Evolutionary conservation across 352 stramenopile species (phyloP).

Genomic region (Poterioochromonas sp.): DNA sequence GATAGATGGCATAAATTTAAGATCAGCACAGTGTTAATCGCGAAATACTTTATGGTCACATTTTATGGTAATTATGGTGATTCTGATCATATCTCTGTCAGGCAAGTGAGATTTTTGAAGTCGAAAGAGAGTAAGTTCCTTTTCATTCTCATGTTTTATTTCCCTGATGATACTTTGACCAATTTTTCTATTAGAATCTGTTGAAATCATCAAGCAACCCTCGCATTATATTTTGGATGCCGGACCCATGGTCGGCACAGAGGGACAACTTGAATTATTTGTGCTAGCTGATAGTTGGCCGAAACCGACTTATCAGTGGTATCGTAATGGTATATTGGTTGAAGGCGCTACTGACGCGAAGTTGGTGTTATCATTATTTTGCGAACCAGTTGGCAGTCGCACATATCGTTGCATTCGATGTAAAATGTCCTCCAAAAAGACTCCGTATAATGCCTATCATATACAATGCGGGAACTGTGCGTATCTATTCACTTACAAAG

Average conservation of each 20-base stretch:
- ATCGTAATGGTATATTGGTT: background rate
- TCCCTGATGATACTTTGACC: background rate
- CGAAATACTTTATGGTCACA: conserved; percentile 24
- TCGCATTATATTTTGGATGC: background rate
- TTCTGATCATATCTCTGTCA: conserved; percentile 16
- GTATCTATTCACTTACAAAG: conserved; percentile 22
- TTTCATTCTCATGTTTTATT: background rate
- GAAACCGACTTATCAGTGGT: conserved; percentile 30
- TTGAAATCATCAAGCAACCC: conserved; percentile 23
- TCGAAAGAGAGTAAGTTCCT: conserved; percentile 33
- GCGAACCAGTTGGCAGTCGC: background rate
- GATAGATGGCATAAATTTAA: conserved; percentile 30
- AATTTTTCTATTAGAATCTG: conserved; percentile 24
- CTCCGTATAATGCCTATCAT: conserved; percentile 25
- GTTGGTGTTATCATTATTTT: background rate
- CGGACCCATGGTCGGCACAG: conserved; percentile 9
- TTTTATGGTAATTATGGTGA: conserved; percentile 32
- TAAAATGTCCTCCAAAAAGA: conserved; percentile 1
- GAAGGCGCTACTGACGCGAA: background rate
- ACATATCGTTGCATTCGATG: conserved; percentile 30
- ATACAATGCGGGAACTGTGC: conserved; percentile 21
- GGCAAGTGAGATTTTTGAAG: conserved; percentile 22
- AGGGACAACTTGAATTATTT: background rate
- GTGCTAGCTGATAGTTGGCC: conserved; percentile 23
- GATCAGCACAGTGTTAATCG: background rate